Evolutionary conservation across 148 eudicot species (phyloP).

Genomic region (Rheum nobile): DNA sequence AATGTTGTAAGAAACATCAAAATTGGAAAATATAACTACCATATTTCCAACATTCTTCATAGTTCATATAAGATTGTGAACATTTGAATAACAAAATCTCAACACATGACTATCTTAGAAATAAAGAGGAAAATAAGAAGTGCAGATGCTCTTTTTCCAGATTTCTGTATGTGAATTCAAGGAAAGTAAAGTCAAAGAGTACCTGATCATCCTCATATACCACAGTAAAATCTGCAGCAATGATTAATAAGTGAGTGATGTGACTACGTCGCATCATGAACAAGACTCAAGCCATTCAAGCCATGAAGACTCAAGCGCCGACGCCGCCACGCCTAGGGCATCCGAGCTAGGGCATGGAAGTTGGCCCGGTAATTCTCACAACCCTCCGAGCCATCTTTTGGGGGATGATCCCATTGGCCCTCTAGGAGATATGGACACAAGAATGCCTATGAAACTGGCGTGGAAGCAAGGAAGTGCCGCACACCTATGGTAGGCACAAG

Average conservation of each 20-base stretch:
- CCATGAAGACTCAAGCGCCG: no score
- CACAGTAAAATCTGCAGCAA: constrained; percentile 56
- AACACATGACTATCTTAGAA: not conserved
- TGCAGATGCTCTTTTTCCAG: not conserved
- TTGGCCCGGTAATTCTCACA: no score
- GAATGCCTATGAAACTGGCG: no score
- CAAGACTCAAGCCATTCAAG: no score
- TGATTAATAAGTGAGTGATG: not conserved
- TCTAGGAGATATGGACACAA: no score
- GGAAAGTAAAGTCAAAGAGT: not conserved
- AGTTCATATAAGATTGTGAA: not conserved
- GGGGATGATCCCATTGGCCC: no score
- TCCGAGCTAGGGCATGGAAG: no score
- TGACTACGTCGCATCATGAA: no score
- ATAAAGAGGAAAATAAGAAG: not conserved
- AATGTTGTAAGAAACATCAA: constrained; percentile 76
- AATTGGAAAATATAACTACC: constrained; percentile 72
- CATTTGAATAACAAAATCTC: not conserved
- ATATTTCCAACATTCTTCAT: constrained; percentile 9
- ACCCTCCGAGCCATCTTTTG: no score
- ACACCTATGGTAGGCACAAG: no score
- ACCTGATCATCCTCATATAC: constrained; percentile 91
- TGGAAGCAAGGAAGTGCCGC: no score
- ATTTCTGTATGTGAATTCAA: not conserved
- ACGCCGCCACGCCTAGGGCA: no score